Base-by-base conservation (phyloP, 129 eudicot genomes). In the Flaveria bidentis region DNA sequence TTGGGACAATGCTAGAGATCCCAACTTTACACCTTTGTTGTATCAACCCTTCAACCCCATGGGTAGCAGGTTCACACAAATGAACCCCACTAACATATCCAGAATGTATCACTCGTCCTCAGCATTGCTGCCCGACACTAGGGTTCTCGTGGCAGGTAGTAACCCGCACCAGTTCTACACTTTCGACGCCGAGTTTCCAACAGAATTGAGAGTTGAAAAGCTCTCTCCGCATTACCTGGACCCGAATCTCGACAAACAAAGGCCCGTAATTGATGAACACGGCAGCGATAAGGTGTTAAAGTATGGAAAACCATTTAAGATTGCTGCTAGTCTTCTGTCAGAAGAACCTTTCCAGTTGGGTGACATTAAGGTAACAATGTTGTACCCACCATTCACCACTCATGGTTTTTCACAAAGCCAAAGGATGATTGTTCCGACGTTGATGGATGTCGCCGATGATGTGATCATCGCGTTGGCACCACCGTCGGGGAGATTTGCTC, bases 31-130 rank as follows among this genome's bases (percentile, higher is more conserved):
- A 0, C 99, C 99, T 0, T 30, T 84, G 3, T 30, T 91, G 1
- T 95, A 95, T 26, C 64, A 60, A 26, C 93, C 91, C 0, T 15
- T 72, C 1, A 88, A 93, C 55, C 61, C 64, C 0, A 74, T 57
- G 20, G 97, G 93, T 0, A 41, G 79, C 0, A 69, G 98, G 52
- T 93, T 88, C 30, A 77, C 50, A 28, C 82, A 78, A 44, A 26
- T 90, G 5, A 22, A 22, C 3, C 80, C 96, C 0, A 76, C 93
- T 1, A 20, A 17, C 0, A 85, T 91, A 5, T 87, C 98, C 0
- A 67, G 98, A 18, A 88, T 93, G 97, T 93, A 93, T 82, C 98
- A 93, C 75, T 90, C 98, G 0, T 10, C 67, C 9, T 61, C 93
- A 1, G 93, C 93, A 0, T 81, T 93, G 26, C 67, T 93, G n/a